phyloP scores from a whole-genome alignment of 1,139 yeast genomes.

The Casaregolazyma suthepensis region DNA sequence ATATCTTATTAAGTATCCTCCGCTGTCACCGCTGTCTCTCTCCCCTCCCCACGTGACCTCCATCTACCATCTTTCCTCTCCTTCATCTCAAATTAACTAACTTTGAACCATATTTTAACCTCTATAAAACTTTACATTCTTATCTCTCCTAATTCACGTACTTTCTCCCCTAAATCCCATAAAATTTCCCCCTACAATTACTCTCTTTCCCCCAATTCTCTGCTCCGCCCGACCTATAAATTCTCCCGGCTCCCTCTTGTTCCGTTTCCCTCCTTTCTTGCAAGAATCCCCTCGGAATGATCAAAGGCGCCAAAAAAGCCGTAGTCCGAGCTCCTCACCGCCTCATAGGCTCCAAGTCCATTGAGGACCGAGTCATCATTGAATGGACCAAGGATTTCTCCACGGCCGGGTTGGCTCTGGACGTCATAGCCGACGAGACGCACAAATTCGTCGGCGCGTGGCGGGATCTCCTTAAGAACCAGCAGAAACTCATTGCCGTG shows the following conservation, averaged over 20 bases:
- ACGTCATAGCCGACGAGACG: conserved; percentile 37
- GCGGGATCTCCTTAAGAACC: conserved; percentile 37
- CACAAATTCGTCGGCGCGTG: conserved; percentile 35
- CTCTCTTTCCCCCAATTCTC: background rate
- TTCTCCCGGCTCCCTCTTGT: background rate
- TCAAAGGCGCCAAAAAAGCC: conserved; percentile 35
- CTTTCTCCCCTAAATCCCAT: background rate
- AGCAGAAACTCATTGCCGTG: conserved; percentile 32
- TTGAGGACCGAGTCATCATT: conserved; percentile 45
- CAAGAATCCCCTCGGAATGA: conserved; percentile 17
- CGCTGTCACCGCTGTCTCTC: no score
- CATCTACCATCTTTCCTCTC: background rate
- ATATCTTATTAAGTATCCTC: no score
- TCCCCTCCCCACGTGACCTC: background rate
- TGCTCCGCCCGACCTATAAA: background rate
- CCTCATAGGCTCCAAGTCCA: conserved; percentile 31
- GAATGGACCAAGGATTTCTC: conserved; percentile 46
- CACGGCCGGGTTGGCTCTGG: conserved; percentile 42
- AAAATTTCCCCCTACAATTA: background rate
- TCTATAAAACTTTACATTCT: background rate
- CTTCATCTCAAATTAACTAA: background rate
- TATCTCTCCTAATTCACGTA: background rate
- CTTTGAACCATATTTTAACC: background rate
- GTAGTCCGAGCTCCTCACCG: conserved; percentile 36
- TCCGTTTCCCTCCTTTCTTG: background rate